Base-by-base conservation (phyloP, 1,284 basidiomycete species). In the Cutaneotrichosporon sp. region DNA sequence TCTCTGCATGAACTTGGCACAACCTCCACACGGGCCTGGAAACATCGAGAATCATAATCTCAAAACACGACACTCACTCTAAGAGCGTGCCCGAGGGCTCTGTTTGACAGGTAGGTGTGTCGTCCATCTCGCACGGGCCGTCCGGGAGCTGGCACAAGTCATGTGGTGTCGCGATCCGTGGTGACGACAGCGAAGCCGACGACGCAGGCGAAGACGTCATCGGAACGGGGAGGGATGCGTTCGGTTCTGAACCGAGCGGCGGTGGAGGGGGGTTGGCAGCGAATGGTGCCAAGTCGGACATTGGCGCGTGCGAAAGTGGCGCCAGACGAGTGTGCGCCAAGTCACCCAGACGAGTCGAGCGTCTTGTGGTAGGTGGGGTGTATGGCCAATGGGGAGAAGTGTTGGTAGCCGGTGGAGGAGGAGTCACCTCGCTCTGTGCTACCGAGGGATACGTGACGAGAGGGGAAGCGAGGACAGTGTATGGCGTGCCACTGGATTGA, bases 31-130 rank as follows among this genome's bases (percentile, higher is more conserved):
- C 42, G 42, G 42, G 42, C 42, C 42, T 18, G 21, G 16, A 18
- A 46, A 46, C 42, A 30, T 50, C 49, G 26, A 14, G 22, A 50
- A 50, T 5, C 42, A 4, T 5, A 16, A n/a, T 50, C 26, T 50
- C 11, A 22, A 50, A 50, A 50, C 49, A 50, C 49, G 49, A 50
- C 49, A 50, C 49, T 50, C 49, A 50, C 49, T 30, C 7, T 7
- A 46, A n/a, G 42, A 18, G 18, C 42, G 42, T 46, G 42, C 42
- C 42, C 42, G 18, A 9, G 18, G 18, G 18, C 18, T 9, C 16
- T 46, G 42, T 46, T 46, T 46, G 42, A 7, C 18, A 46, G 18
- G 18, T 46, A 46, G 42, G 18, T 18, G 4, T 18, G 42, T n/a
- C 42, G 42, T 5, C 42, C 18, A 46, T n/a, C 42, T 50, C 49